phyloP scores from a whole-genome alignment of 177 flowering plant genomes.

The Vitis hybrid region DNA sequence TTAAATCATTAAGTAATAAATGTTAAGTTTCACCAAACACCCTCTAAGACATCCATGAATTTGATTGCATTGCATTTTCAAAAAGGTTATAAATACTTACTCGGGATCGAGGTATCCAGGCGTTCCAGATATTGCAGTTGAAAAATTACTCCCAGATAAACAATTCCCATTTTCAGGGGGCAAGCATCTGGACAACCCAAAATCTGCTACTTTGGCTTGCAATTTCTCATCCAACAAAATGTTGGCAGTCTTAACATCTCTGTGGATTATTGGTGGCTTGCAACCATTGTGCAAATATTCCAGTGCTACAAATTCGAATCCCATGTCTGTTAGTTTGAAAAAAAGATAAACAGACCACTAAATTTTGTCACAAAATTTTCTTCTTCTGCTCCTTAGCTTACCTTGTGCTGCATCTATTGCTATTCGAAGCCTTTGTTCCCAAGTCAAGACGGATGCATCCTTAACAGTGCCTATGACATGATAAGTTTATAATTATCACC shows the following conservation, averaged over 20 bases:
- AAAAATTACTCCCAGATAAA: conserved; percentile 18
- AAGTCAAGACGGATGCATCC: conserved; percentile 21
- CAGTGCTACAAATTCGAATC: conserved; percentile 34
- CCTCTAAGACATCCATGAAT: too few relatives aligned
- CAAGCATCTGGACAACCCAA: conserved; percentile 44
- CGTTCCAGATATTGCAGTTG: conserved; percentile 42
- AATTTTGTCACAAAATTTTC: too few relatives aligned
- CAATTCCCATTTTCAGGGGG: conserved; percentile 16
- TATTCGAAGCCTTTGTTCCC: conserved; percentile 40
- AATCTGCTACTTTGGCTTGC: conserved; percentile 57
- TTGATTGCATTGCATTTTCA: too few relatives aligned
- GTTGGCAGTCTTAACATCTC: conserved; percentile 55
- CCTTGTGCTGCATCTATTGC: conserved; percentile 50
- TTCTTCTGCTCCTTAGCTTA: not conserved
- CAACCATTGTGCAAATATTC: conserved; percentile 65
- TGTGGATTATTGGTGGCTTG: conserved; percentile 52
- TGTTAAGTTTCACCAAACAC: too few relatives aligned
- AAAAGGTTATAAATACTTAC: conserved; percentile 16
- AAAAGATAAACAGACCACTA: not conserved
- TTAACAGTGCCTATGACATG: too few relatives aligned
- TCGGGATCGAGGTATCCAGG: conserved; percentile 47
- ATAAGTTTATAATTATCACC: too few relatives aligned
- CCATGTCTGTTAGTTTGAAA: not conserved
- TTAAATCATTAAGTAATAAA: too few relatives aligned
- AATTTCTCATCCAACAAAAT: conserved; percentile 41